phyloP scores from a whole-genome alignment of 805 yeast genomes.

The Blastobotrys robertii region DNA sequence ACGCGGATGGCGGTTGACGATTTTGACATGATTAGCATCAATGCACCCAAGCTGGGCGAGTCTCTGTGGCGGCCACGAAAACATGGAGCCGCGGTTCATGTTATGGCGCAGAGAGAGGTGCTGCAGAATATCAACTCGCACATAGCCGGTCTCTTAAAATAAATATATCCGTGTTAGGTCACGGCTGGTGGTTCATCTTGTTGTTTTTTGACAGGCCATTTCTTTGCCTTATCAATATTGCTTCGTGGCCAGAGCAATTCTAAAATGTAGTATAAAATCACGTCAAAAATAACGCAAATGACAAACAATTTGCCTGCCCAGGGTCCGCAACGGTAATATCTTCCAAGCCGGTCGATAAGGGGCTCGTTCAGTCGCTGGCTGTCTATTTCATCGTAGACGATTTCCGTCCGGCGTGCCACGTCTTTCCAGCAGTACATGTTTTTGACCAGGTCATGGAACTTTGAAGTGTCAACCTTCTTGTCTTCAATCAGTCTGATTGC shows the following conservation, averaged over 20 bases:
- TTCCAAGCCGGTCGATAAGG: constrained; percentile 47
- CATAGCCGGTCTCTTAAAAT: too few relatives aligned
- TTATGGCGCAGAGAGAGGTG: too few relatives aligned
- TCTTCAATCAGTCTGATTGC: constrained; percentile 57
- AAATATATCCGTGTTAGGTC: too few relatives aligned
- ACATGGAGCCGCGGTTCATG: neutral
- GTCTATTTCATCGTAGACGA: constrained; percentile 54
- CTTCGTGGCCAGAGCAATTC: constrained; percentile 63
- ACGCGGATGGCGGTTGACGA: constrained; percentile 1
- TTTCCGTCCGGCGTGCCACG: constrained; percentile 77
- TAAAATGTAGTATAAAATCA: constrained; percentile 49
- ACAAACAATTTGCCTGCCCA: constrained; percentile 84
- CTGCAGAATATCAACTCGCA: too few relatives aligned
- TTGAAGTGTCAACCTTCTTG: constrained; percentile 55
- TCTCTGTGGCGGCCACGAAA: constrained; percentile 6
- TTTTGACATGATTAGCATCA: constrained; percentile 3
- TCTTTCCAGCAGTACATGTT: constrained; percentile 88
- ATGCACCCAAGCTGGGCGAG: neutral
- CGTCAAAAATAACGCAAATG: constrained; percentile 72
- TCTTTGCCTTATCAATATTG: constrained; percentile 61
- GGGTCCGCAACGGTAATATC: constrained; percentile 51
- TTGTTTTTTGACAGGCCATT: constrained; percentile 48
- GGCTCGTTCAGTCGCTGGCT: constrained; percentile 36
- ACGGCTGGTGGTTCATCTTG: too few relatives aligned
- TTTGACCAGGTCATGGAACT: constrained; percentile 68